Base-by-base conservation (phyloP, 495 filamentous ascomycete species). In the Penicillium canescens region DNA sequence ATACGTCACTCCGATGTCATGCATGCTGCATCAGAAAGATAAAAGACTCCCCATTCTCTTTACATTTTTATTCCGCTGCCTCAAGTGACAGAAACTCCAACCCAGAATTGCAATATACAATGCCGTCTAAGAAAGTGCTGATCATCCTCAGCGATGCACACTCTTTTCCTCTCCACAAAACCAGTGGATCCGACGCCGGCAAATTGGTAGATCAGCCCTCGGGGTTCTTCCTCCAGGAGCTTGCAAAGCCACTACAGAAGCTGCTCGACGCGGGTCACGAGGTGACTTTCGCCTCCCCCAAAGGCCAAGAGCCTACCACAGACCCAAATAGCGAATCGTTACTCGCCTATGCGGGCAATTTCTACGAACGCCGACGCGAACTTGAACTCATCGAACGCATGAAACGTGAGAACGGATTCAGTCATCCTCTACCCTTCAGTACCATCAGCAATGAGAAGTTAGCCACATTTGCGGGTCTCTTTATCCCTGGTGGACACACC, bases 211-310 rank as follows among this genome's bases (percentile, higher is more conserved):
- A 69, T 16, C 69, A 76, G 39, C 69, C 68, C 5, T 66, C 70
- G 3, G 74, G 74, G 2, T 76, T 72, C 59, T 76, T 77, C 65
- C 67, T 77, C 11, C 72, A 71, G 50, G 74, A 77, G 49, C 69
- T 76, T 33, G 69, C 73, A 16, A 72, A 74, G 47, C 74, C 73
- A 0, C 64, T 77, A 0, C 54, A 62, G 12, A 61, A 65, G 13
- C 56, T 77, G 28, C 72, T 77, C 39, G 65, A 69, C 10, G 58
- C 62, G 26, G 67, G 66, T 13, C 71, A 70, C 42, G 60, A 71
- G 45, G 59, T 73, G 4, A 74, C 70, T 34, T 76, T 76, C 50
- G 72, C 72, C 13, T 67, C 65, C 0, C 70, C 73, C 0, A 53
- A 63, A 14, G 74, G 71, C 23, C 42, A 60, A 28, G 60, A 69